Evolutionary conservation across 257 asterid species (phyloP).

Genomic region (Handroanthus guayacan): DNA sequence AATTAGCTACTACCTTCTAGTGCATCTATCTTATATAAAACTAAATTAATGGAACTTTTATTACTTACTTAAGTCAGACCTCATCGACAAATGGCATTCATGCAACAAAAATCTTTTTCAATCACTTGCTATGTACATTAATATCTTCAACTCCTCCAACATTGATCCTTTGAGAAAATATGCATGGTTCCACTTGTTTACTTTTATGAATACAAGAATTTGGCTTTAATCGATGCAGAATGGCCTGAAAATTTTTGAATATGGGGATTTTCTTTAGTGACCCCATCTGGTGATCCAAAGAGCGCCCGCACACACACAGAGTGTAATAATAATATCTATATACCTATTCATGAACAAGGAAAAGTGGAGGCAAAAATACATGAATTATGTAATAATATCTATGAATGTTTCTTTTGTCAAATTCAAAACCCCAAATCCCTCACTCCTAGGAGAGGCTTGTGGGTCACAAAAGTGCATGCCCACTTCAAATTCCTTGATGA

Average conservation of each 20-base stretch:
- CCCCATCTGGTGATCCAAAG: conserved; percentile 28
- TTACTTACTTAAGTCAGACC: not conserved
- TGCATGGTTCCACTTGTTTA: conserved; percentile 4
- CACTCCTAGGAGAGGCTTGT: conserved; percentile 74
- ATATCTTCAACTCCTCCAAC: not conserved
- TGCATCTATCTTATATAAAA: not conserved
- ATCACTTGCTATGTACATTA: not conserved
- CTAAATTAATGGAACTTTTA: not conserved
- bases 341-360: conserved; percentile 22
- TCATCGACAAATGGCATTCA: not conserved
- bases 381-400: conserved; percentile 34
- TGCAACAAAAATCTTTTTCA: not conserved
- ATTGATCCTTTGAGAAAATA: not conserved
- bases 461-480: conserved; percentile 58
- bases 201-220: conserved; percentile 17
- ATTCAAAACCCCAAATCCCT: conserved; percentile 51
- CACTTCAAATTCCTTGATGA: conserved; percentile 53
- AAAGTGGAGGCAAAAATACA: conserved; percentile 47
- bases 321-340: conserved; percentile 27
- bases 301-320: too few species aligned
- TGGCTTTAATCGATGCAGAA: conserved; percentile 28
- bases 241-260: conserved; percentile 30
- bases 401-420: conserved; percentile 35
- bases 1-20: not conserved
- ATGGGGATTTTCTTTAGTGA: conserved; percentile 33